Conservation (phyloP, 306 rosid species). For the Mucuna pruriens region DNA sequence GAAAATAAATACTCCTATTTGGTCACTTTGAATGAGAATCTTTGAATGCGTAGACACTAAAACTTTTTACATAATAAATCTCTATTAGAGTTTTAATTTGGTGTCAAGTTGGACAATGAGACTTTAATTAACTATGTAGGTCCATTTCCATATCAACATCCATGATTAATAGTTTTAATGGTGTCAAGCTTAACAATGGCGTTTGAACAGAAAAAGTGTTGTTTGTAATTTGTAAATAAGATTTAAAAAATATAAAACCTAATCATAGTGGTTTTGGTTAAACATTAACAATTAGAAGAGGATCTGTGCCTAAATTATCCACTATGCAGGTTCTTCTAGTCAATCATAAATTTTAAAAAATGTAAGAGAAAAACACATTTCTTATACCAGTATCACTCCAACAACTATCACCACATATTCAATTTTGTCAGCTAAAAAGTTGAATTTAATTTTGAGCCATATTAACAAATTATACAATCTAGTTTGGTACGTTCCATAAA, state of each 20-base stretch:
- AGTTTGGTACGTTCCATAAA: slow-evolving; percentile 7
- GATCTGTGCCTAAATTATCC: not conserved
- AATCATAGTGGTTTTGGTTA: not conserved
- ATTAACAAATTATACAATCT: not conserved
- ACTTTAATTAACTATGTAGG: not conserved
- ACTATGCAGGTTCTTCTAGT: not conserved
- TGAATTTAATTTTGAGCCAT: not conserved
- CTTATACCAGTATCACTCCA: not conserved
- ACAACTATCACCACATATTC: not conserved
- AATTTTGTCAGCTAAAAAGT: not conserved
- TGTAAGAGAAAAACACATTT: not conserved
- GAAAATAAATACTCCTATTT: not conserved
- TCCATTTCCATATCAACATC: not conserved
- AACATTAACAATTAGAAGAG: not conserved
- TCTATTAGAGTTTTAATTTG: no score
- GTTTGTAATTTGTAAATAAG: not conserved
- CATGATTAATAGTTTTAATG: not conserved
- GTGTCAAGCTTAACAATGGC: not conserved
- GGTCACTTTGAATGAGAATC: not conserved
- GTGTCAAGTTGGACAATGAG: not conserved
- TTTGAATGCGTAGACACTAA: not conserved
- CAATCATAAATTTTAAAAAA: not conserved
- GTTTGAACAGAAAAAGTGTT: not conserved
- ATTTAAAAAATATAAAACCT: not conserved
- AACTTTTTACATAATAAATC: no score